Conservation (phyloP, 306 rosid species). For the Begonia masoniana region DNA sequence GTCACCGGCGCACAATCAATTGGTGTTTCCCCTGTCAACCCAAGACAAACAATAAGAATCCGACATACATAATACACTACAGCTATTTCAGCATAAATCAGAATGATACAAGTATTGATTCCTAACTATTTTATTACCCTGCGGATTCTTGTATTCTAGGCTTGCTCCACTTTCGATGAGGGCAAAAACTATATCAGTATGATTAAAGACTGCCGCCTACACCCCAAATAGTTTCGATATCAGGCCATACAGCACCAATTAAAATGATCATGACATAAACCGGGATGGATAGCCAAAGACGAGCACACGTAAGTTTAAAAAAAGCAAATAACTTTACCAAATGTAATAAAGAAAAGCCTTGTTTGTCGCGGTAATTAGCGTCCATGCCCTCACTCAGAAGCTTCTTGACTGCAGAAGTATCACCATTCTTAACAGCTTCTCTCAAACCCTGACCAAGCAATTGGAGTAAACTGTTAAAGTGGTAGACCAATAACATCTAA, state of each 20-base stretch:
- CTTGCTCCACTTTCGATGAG: conserved; percentile 95
- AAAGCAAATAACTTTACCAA: conserved; percentile 42
- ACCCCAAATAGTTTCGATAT: conserved; percentile 16
- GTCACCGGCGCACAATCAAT: conserved; percentile 93
- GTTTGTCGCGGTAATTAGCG: conserved; percentile 88
- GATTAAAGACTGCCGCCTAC: conserved; percentile 95
- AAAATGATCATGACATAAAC: conserved; percentile 4
- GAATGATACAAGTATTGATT: not conserved
- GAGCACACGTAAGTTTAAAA: not conserved
- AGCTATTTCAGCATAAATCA: not conserved
- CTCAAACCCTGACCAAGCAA: conserved; percentile 58
- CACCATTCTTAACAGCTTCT: conserved; percentile 95
- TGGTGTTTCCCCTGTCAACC: conserved; percentile 75
- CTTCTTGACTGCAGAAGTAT: conserved; percentile 63
- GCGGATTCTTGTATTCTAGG: conserved; percentile 78
- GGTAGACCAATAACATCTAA: conserved; percentile 10
- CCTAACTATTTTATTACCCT: conserved; percentile 30
- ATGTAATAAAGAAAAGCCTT: conserved; percentile 85
- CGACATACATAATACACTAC: not conserved
- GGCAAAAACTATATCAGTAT: conserved; percentile 76
- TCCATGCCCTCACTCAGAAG: conserved; percentile 89
- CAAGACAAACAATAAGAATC: not conserved
- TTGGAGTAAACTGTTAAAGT: conserved; percentile 6
- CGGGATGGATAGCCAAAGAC: not conserved
- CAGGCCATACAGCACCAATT: conserved; percentile 3